These are phyloP conservation scores for Sporothrix brunneoviolacea DNA, from an alignment of 2,329 filamentous ascomycete genomes.

Conservation along the genomic window DNA sequence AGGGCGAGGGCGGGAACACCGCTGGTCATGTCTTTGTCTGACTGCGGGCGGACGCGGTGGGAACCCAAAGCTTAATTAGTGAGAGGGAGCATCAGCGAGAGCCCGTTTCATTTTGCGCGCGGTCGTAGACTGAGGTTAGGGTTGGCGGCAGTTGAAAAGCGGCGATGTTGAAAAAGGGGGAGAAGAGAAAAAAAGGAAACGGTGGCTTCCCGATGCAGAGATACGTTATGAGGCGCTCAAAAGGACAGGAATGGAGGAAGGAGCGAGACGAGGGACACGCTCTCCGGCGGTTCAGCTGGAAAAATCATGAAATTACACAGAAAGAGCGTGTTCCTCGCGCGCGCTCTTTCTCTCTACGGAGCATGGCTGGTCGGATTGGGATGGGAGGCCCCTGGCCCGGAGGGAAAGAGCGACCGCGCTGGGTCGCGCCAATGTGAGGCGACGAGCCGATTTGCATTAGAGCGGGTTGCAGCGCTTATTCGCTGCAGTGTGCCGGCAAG, in stretches of 20 bases:
- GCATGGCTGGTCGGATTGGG: background rate
- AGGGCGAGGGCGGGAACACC: constrained; percentile 14
- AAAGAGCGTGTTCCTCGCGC: constrained; percentile 1
- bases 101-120: background rate
- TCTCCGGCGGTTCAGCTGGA: background rate
- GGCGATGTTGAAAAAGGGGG: background rate
- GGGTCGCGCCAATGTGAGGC: constrained; percentile 2
- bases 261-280: background rate
- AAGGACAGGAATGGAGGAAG: background rate
- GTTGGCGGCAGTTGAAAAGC: background rate
- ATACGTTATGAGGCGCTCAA: background rate
- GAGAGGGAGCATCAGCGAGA: background rate
- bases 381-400: constrained; percentile 4
- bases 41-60: constrained; percentile 7
- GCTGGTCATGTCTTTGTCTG: background rate
- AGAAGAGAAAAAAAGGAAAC: background rate
- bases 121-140: background rate
- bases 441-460: background rate
- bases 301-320: constrained; percentile 6
- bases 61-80: constrained; percentile 16
- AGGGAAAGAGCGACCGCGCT: constrained; percentile 2
- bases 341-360: background rate
- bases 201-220: too few species aligned
- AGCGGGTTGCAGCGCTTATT: constrained; percentile 10
- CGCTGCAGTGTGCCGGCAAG: background rate